Percentiles rank a stretch among this genome's conserved stretches.
Conservation (phyloP, 1,284 basidiomycete genomes). For the Marasmius oreades region DNA sequence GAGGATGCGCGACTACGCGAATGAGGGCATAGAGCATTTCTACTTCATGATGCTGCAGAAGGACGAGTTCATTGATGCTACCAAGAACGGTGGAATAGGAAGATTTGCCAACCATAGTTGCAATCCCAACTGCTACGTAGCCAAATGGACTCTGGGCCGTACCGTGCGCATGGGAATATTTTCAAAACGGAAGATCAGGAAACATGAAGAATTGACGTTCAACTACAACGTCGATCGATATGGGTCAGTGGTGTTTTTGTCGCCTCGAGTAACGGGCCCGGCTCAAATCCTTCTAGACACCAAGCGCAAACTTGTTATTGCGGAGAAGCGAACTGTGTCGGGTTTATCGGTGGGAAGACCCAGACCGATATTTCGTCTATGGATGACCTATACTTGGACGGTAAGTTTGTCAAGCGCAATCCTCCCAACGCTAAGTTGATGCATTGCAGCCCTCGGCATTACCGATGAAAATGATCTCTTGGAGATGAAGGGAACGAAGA, state of each 20-base stretch:
- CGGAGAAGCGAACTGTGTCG: constrained; percentile 94
- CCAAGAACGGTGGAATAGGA: constrained; percentile 93
- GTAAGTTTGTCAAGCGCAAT: constrained; percentile 34
- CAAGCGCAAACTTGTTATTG: constrained; percentile 96
- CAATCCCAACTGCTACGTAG: constrained; percentile 98
- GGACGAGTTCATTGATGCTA: constrained; percentile 99
- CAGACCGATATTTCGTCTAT: constrained; percentile 95
- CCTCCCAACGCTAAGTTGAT: constrained; percentile 9
- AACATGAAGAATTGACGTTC: constrained; percentile 95
- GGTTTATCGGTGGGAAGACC: constrained; percentile 96
- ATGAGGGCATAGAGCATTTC: constrained; percentile 94
- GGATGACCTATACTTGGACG: constrained; percentile 94
- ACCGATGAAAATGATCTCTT: constrained; percentile 83
- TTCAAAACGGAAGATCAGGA: constrained; percentile 78
- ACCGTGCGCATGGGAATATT: constrained; percentile 99
- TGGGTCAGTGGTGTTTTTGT: constrained; percentile 58
- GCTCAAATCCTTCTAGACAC: constrained; percentile 52
- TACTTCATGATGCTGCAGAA: constrained; percentile 99
- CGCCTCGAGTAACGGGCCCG: not conserved
- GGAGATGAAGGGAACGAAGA: constrained; percentile 84
- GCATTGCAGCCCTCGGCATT: constrained; percentile 82
- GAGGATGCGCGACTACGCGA: constrained; percentile 91
- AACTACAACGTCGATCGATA: constrained; percentile 99
- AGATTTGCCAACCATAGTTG: constrained; percentile 99
- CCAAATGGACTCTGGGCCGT: constrained; percentile 94